phyloP scores from a whole-genome alignment of 306 rosid species.

The Prunus armeniaca region DNA sequence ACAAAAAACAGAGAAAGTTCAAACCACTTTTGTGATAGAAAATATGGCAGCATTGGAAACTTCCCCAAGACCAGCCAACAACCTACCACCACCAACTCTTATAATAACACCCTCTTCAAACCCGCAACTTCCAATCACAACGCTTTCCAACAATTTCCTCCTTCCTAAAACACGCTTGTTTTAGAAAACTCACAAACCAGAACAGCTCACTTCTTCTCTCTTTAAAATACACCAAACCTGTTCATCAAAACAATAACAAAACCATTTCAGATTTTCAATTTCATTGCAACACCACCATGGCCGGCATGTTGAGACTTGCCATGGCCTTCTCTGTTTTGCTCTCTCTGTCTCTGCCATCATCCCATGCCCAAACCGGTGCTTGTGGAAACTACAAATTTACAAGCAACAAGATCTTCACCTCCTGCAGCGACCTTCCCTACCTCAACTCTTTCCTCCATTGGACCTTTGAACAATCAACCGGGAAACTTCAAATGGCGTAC shows the following conservation, averaged over 20 bases:
- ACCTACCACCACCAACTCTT: constrained; percentile 45
- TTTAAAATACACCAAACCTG: too few relatives aligned
- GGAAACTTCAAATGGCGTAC: constrained; percentile 53
- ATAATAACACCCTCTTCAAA: constrained; percentile 22
- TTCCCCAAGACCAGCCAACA: constrained; percentile 45
- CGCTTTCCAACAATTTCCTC: neutral
- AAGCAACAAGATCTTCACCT: constrained; percentile 17
- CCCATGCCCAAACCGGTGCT: constrained; percentile 34
- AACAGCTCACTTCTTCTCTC: neutral
- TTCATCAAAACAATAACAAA: neutral
- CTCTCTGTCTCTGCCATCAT: constrained; percentile 28
- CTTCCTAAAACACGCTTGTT: too few relatives aligned
- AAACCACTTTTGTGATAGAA: neutral
- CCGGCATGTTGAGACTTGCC: constrained; percentile 26
- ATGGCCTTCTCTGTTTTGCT: constrained; percentile 25
- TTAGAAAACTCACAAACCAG: neutral
- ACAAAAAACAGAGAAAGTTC: neutral
- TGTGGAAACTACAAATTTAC: constrained; percentile 24
- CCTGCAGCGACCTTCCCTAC: constrained; percentile 49
- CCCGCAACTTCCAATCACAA: neutral
- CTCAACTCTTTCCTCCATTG: constrained; percentile 60
- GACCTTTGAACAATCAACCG: constrained; percentile 35
- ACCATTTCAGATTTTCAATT: neutral
- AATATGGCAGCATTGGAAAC: constrained; percentile 24
- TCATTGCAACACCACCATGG: constrained; percentile 26